These are phyloP conservation scores for Murraya paniculata DNA, from an alignment of 345 rosid genomes.

Conservation along the genomic window DNA sequence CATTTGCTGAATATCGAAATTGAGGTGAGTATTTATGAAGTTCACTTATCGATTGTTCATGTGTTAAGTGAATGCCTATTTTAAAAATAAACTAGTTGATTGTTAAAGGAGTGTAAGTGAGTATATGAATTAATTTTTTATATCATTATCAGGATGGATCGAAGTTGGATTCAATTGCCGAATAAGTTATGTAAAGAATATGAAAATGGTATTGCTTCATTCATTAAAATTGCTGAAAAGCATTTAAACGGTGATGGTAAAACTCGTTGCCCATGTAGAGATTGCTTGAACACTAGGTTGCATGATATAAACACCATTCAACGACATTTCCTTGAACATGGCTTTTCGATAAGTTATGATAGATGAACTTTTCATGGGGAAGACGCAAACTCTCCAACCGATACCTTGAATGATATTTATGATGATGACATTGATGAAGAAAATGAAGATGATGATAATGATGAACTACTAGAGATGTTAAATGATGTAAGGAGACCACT, in stretches of 20 bases:
- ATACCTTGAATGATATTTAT: too few relatives aligned
- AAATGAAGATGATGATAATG: not conserved
- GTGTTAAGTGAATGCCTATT: not conserved
- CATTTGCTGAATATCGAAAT: too few relatives aligned
- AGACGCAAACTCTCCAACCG: not conserved
- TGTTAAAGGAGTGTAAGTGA: too few relatives aligned
- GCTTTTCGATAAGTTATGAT: not conserved
- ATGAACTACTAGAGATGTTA: not conserved
- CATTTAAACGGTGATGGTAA: not conserved
- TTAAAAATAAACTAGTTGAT: too few relatives aligned
- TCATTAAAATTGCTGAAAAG: not conserved
- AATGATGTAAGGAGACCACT: not conserved
- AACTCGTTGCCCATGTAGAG: not conserved
- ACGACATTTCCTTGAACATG: not conserved
- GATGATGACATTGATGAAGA: not conserved
- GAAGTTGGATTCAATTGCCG: not conserved
- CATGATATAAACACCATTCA: not conserved
- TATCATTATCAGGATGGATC: not conserved
- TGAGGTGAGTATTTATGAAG: not conserved
- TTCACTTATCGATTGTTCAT: not conserved
- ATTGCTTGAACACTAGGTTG: not conserved
- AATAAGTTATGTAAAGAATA: not conserved
- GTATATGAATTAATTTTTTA: too few relatives aligned
- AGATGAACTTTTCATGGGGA: not conserved
- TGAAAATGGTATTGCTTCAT: not conserved